Percentiles rank a stretch among this genome's conserved stretches.
phyloP scores from a whole-genome alignment of 352 stramenopile species.

The Hyaloperonospora brassicae region DNA sequence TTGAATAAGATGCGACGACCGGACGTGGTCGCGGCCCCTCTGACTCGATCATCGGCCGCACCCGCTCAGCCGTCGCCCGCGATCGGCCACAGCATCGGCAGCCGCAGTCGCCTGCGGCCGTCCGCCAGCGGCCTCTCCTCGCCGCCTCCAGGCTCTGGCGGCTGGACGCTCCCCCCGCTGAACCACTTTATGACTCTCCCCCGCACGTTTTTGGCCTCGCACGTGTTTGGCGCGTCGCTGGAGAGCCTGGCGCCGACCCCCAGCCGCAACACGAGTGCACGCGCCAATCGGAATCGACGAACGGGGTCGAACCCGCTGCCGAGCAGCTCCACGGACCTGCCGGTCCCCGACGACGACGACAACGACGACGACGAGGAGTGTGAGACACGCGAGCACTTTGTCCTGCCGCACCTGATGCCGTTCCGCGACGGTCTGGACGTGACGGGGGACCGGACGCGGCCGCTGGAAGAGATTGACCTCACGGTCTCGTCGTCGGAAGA shows the following conservation, averaged over 20 bases:
- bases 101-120: constrained; percentile 1
- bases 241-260: constrained; percentile 1
- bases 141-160: constrained; percentile 4
- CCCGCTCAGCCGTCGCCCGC: constrained; percentile 1
- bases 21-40: constrained; percentile 5
- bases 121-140: constrained; percentile 1
- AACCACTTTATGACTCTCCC: constrained; percentile 31
- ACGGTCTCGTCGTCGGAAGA: constrained; percentile 55
- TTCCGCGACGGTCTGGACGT: constrained; percentile 7
- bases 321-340: neutral
- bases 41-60: constrained; percentile 6
- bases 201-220: constrained; percentile 18
- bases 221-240: constrained; percentile 2
- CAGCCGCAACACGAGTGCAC: neutral
- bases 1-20: constrained; percentile 17
- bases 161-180: constrained; percentile 20
- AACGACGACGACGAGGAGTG: constrained; percentile 24
- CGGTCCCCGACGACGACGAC: constrained; percentile 13
- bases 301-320: neutral
- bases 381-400: constrained; percentile 2
- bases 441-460: neutral
- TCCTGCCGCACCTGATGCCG: constrained; percentile 9
- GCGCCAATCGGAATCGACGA: neutral
- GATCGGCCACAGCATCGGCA: neutral
- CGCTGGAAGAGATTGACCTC: constrained; percentile 53